These are phyloP conservation scores for Syzygium oleosum DNA, from an alignment of 345 rosid species.

Conservation along the genomic window DNA sequence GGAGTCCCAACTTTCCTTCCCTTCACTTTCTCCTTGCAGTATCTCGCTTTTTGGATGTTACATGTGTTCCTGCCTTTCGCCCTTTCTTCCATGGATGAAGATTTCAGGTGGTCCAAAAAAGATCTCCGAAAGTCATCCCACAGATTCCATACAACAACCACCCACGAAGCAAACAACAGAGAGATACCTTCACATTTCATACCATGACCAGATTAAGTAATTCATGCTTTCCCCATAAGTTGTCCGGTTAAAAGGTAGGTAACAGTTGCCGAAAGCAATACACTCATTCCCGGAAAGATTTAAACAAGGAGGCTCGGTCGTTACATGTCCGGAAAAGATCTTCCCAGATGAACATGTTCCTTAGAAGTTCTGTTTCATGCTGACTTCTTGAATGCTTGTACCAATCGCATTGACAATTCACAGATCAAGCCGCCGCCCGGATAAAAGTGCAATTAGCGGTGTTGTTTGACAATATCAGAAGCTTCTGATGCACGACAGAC, in stretches of 20 bases:
- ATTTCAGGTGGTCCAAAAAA: background rate
- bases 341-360: background rate
- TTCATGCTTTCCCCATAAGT: background rate
- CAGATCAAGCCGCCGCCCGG: background rate
- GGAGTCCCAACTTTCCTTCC: background rate
- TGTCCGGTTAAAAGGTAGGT: background rate
- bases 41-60: background rate
- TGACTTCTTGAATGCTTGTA: background rate
- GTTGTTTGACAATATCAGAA: background rate
- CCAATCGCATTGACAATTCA: background rate
- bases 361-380: background rate
- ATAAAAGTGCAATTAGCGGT: background rate
- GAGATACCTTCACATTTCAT: background rate
- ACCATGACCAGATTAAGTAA: background rate
- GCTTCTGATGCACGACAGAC: background rate
- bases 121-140: background rate
- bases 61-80: background rate
- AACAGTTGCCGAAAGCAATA: background rate
- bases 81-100: background rate
- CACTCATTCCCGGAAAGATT: background rate
- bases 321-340: background rate
- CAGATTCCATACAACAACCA: background rate
- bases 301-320: background rate
- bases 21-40: background rate
- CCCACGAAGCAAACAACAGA: background rate